Evolutionary conservation across 1,284 basidiomycete species (phyloP).

Genomic region (Psilocybe mexicana): DNA sequence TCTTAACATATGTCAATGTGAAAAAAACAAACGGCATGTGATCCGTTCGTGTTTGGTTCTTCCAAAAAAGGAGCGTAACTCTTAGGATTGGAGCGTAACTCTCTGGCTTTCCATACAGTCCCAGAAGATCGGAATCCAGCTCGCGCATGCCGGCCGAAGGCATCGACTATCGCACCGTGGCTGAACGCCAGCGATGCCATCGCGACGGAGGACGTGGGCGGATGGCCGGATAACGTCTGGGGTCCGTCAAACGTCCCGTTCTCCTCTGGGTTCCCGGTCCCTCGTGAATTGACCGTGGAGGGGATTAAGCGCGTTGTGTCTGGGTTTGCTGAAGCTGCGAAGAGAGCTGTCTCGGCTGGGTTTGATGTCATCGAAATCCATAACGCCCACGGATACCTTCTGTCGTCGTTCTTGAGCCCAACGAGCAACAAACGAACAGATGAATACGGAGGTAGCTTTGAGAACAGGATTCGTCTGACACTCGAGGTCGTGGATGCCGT

Average conservation of each 20-base stretch:
- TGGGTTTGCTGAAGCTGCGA: conserved; percentile 61
- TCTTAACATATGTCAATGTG: too few species aligned
- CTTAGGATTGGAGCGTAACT: too few species aligned
- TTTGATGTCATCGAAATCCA: conserved; percentile 74
- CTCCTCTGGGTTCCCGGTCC: conserved; percentile 46
- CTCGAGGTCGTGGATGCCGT: conserved; percentile 57
- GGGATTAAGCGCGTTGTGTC: conserved; percentile 61
- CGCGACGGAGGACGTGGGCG: conserved; percentile 51
- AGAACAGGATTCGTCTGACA: conserved; percentile 64
- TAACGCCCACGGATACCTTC: conserved; percentile 63
- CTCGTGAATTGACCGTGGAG: conserved; percentile 48
- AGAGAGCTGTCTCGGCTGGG: conserved; percentile 52
- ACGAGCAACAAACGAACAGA: conserved; percentile 71
- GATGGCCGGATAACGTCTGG: conserved; percentile 68
- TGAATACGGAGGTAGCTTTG: conserved; percentile 72
- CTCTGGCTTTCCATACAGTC: conserved; percentile 38
- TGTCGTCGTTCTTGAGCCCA: conserved; percentile 59
- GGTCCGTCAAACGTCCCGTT: conserved; percentile 63
- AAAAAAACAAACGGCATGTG: too few species aligned
- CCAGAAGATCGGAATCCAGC: conserved; percentile 75
- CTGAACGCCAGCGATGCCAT: conserved; percentile 31
- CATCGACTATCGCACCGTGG: conserved; percentile 60
- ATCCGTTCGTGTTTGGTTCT: too few species aligned
- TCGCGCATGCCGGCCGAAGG: conserved; percentile 83
- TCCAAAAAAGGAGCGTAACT: too few species aligned